Base-by-base conservation (phyloP, 257 asterid genomes). In the Rehmannia glutinosa region DNA sequence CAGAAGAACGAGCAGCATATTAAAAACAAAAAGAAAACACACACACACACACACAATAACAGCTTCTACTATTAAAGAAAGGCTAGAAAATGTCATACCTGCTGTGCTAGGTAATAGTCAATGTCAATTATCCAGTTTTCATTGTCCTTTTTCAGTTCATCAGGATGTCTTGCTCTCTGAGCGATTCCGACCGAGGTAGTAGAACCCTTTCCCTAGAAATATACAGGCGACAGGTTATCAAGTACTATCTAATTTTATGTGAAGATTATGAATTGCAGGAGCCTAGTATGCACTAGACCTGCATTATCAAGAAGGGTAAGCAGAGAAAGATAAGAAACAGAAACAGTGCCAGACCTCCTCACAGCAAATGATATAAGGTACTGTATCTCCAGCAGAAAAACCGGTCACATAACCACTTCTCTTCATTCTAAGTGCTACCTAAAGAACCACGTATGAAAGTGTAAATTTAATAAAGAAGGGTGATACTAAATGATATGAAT, bases 91-190 rank as follows among this genome's bases (percentile, higher is more conserved):
- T 16, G 54, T 8, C 60, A 57, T 42, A 90, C 99, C 99, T 93
- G 99, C 65, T 94, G 97, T 11, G 97, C 96, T 46, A 94, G 95
- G 84, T 94, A 94, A 75, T 94, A 94, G 51, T 91, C 96, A 71
- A 94, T 87, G 84, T 94, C 99, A 74, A 94, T 71, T 23, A 87
- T 88, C 97, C 97, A 94, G 69, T 75, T 88, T 43, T 68, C 88
- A 56, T 82, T 86, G 82, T 87, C 92, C 55, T 42, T 83, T 75
- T 80, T 91, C 78, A 94, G 86, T 77, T 94, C 99, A 73, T 91
- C 97, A 11, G 99, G 97, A 81, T 94, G 99, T 61, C 96, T 94
- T 58, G 99, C 99, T 61, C 99, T 92, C 78, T 84, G 97, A 69
- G 99, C 90, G 77, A 94, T 94, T 50, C 99, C 99, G 7, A 67